Evolutionary conservation across 2,329 filamentous ascomycete genomes (phyloP).

Genomic region (Talaromyces pinophilus): DNA sequence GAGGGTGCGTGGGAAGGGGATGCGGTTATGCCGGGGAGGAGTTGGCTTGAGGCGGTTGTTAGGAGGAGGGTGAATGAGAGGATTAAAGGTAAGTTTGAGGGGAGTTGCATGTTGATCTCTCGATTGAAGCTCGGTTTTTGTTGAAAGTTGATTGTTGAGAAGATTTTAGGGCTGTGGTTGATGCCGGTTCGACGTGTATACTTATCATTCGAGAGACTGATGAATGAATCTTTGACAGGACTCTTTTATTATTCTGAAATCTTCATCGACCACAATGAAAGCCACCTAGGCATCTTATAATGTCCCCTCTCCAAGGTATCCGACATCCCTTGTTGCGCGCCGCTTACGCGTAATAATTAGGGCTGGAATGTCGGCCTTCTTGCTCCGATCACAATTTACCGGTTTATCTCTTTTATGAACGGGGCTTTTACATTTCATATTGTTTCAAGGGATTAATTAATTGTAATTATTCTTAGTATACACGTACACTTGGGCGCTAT

Average conservation of each 20-base stretch:
- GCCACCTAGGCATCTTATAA: not conserved
- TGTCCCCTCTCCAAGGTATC: not conserved
- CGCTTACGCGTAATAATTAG: conserved; percentile 10
- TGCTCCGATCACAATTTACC: not conserved
- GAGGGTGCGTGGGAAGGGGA: conserved; percentile 14
- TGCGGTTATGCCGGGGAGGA: conserved; percentile 19
- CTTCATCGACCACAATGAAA: too few relatives aligned
- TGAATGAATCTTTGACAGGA: not conserved
- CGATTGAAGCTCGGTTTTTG: too few relatives aligned
- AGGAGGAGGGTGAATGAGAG: conserved; percentile 1
- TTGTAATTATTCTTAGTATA: not conserved
- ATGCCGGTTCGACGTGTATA: not conserved
- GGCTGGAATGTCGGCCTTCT: conserved; percentile 13
- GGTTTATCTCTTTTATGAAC: not conserved
- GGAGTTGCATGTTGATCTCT: not conserved
- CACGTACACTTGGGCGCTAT: not conserved
- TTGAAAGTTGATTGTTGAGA: not conserved
- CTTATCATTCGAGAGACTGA: not conserved
- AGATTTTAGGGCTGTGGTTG: not conserved
- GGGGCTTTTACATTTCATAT: not conserved
- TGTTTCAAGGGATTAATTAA: not conserved
- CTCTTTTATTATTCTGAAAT: not conserved
- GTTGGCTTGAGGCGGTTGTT: conserved; percentile 25
- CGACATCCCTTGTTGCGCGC: conserved; percentile 17
- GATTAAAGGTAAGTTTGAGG: not conserved